phyloP scores from a whole-genome alignment of 1,139 yeast genomes.

The Suhomyces maxii region DNA sequence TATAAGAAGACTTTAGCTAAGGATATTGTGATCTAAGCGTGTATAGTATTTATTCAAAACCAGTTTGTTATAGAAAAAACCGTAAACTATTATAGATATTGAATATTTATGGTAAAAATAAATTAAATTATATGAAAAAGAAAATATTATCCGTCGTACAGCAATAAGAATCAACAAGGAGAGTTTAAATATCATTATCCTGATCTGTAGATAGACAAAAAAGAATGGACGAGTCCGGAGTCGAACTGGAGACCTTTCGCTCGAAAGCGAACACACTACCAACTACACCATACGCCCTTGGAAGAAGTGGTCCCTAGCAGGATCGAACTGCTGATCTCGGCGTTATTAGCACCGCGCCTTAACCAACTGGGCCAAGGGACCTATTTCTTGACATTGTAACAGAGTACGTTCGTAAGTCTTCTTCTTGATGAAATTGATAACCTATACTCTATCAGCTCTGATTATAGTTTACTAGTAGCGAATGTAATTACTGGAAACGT shows the following conservation, averaged over 20 bases:
- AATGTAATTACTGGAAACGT: too few species aligned
- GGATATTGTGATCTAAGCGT: slow-evolving; percentile 67
- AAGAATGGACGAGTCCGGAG: slow-evolving; percentile 77
- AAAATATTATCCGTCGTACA: not conserved
- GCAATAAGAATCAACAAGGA: too few species aligned
- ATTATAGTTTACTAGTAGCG: too few species aligned
- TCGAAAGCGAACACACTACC: slow-evolving; percentile 91
- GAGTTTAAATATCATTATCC: too few species aligned
- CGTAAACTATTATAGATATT: not conserved
- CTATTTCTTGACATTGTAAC: slow-evolving; percentile 12
- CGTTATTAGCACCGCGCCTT: slow-evolving; percentile 45
- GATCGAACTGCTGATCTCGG: slow-evolving; percentile 43
- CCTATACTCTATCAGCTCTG: too few species aligned
- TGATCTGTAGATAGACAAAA: not conserved
- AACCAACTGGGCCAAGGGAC: slow-evolving; percentile 44
- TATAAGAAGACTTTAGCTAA: slow-evolving; percentile 93
- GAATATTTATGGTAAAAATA: not conserved
- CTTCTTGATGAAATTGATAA: too few species aligned
- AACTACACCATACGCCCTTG: slow-evolving; percentile 86
- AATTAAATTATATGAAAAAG: not conserved
- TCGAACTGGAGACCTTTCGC: slow-evolving; percentile 89
- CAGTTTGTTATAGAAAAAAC: not conserved
- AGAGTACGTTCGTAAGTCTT: too few species aligned
- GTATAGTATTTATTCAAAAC: slow-evolving; percentile 4
- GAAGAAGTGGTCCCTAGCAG: slow-evolving; percentile 29